These are phyloP conservation scores for Cercophora samala DNA, from an alignment of 495 filamentous ascomycete genomes.

Conservation along the genomic window DNA sequence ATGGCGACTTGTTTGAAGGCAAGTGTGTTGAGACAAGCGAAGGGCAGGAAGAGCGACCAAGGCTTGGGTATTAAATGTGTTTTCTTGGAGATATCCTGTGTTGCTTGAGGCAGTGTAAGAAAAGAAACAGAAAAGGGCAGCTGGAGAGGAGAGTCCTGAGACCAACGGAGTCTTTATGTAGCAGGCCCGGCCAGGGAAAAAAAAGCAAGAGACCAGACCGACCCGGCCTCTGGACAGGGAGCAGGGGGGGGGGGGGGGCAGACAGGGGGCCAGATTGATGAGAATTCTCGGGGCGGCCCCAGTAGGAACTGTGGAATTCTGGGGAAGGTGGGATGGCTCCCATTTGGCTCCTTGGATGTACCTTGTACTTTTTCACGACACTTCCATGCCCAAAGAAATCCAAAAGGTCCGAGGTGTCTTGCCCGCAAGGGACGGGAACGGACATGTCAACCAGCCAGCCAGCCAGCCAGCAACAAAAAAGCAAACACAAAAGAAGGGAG, in stretches of 20 bases:
- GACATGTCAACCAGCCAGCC: neutral
- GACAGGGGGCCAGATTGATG: conserved; percentile 11
- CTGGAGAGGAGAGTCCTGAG: conserved; percentile 6
- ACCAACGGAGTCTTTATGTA: conserved; percentile 22
- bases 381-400: conserved; percentile 1
- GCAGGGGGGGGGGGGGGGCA: conserved; percentile 9
- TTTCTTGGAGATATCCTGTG: conserved; percentile 13
- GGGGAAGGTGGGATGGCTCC: conserved; percentile 20
- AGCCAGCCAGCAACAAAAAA: neutral
- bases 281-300: conserved; percentile 18
- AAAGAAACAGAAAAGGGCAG: conserved; percentile 16
- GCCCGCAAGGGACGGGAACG: conserved; percentile 1
- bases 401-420: conserved; percentile 11
- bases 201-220: conserved; percentile 14
- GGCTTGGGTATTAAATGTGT: conserved; percentile 27
- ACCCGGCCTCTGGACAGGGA: conserved; percentile 17
- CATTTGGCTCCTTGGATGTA: conserved; percentile 1
- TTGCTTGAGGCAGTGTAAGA: conserved; percentile 14
- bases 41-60: conserved; percentile 15
- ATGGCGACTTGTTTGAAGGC: conserved; percentile 10
- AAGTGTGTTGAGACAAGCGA: conserved; percentile 14
- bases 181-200: conserved; percentile 19
- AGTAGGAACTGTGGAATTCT: conserved; percentile 22
- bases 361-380: conserved; percentile 14
- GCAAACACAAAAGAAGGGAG: conserved; percentile 10